Base-by-base conservation (phyloP, 2,329 filamentous ascomycete genomes). In the Seiridium cupressi region DNA sequence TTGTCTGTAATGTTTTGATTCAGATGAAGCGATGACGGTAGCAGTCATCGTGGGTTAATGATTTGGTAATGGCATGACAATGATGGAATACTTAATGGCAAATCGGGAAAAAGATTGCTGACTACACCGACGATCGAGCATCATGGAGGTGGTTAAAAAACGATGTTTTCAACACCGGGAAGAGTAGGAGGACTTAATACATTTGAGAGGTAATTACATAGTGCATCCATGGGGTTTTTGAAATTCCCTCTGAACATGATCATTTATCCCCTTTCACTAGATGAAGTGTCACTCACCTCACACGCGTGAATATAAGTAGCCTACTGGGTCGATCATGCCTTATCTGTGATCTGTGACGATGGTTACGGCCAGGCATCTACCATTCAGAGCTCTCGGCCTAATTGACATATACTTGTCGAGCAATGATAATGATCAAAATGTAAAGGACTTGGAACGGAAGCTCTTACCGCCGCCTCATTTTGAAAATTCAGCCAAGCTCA, bases 1-100 rank as follows among this genome's bases (percentile, higher is more conserved):
- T 54, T 70, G 71, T 62, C 63, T 78, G 68, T 79, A 73, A 73
- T 51, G 31, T 57, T n/a, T 18, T 9, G 32, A 34, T 42, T 58
- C 34, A 44, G 47, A 51, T 40, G 55, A 58, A 49, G 44, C 55
- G 44, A 58, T 58, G 55, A 51, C 13, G 46, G 46, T 35, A 57
- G 36, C 31, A 47, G 44, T 48, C 55, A 44, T 44, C 44, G 44
- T 35, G 9, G 18, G 13, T 18, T 58, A 58, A 58, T 58, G 55
- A 58, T 36, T 35, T n/a, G 32, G 54, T 46, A 58, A 51, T 58
- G 46, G 10, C 32, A 9, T 42, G 18, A 46, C 38, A 44, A 32
- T 18, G 8, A 47, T 31, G 36, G 36, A 46, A 34, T 18, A 46
- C 18, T 8, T 32, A 42, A 48, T 38, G 34, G 38, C 34, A 40